phyloP scores from a whole-genome alignment of 2,329 filamentous ascomycete genomes.

The Tolypocladium sp. region DNA sequence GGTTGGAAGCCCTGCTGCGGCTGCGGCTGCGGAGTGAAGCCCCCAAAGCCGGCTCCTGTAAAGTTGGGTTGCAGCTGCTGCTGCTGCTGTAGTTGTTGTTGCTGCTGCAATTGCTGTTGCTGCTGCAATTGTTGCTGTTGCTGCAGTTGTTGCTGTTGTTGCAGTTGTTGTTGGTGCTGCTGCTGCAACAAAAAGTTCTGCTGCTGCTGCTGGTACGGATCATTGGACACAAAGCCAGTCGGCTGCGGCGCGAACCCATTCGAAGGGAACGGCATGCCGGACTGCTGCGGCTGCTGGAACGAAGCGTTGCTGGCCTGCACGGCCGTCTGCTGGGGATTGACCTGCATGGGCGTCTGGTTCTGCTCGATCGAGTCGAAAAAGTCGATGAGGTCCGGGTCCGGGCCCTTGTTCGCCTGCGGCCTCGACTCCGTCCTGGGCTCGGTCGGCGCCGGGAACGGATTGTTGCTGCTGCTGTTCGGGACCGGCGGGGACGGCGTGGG shows the following conservation, averaged over 20 bases:
- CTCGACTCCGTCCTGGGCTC: slow-evolving; percentile 28
- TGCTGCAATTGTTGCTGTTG: slow-evolving; percentile 24
- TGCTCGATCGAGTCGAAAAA: slow-evolving; percentile 93
- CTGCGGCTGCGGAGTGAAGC: slow-evolving; percentile 63
- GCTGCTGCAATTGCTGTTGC: slow-evolving; percentile 14
- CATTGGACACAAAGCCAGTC: slow-evolving; percentile 16
- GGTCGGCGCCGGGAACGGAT: slow-evolving; percentile 31
- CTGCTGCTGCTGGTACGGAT: slow-evolving; percentile 24
- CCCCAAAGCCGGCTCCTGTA: slow-evolving; percentile 74
- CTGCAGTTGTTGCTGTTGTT: slow-evolving; percentile 9
- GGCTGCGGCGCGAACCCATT: slow-evolving; percentile 14
- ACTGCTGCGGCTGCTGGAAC: slow-evolving; percentile 28
- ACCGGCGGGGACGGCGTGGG: slow-evolving; percentile 27
- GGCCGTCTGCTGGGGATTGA: slow-evolving; percentile 25
- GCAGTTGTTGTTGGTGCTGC: slow-evolving; percentile 20
- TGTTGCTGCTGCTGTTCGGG: slow-evolving; percentile 19
- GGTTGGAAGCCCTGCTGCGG: slow-evolving; percentile 48
- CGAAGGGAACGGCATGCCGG: slow-evolving; percentile 19
- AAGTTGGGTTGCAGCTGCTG: slow-evolving; percentile 38
- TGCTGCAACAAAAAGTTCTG: slow-evolving; percentile 18
- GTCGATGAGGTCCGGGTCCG: slow-evolving; percentile 75
- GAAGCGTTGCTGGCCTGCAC: slow-evolving; percentile 21
- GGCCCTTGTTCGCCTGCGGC: slow-evolving; percentile 47
- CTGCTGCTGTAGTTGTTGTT: slow-evolving; percentile 28
- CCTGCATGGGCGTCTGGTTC: slow-evolving; percentile 65